A percentile compares a stretch with the other conserved stretches of the same genome.
Conservation (phyloP, 495 filamentous ascomycete genomes). For the Podospora sp. region DNA sequence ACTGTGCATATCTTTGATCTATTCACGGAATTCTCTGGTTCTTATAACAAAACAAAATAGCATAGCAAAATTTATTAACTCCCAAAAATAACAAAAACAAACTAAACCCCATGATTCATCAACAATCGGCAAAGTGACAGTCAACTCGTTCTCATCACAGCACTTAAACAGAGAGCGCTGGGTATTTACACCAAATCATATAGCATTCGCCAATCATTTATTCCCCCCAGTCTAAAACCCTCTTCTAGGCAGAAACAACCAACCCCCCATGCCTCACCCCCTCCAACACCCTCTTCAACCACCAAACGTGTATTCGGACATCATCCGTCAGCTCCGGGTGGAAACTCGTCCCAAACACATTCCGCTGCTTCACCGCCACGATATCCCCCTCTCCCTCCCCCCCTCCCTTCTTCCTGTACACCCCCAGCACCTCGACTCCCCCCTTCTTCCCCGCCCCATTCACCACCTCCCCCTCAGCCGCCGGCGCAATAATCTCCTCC, state of each 20-base stretch:
- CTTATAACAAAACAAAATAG: too few relatives aligned
- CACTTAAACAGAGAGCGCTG: too few relatives aligned
- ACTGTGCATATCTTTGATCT: too few relatives aligned
- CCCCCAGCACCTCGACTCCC: conserved; percentile 61
- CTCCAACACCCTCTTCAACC: conserved; percentile 71
- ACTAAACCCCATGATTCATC: too few relatives aligned
- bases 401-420: conserved; percentile 40
- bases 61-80: too few relatives aligned
- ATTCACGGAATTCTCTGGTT: too few relatives aligned
- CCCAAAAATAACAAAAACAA: too few relatives aligned
- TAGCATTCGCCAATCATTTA: too few relatives aligned
- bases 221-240: neutral
- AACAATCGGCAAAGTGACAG: neutral
- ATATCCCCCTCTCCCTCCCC: conserved; percentile 66
- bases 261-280: conserved; percentile 21
- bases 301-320: conserved; percentile 89
- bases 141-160: too few relatives aligned
- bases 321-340: conserved; percentile 94
- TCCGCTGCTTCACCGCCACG: conserved; percentile 86
- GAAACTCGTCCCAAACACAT: conserved; percentile 95
- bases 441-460: conserved; percentile 25
- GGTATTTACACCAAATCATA: too few relatives aligned
- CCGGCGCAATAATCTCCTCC: conserved; percentile 70
- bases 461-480: conserved; percentile 41
- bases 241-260: conserved; percentile 7